Evolutionary conservation across 2,329 filamentous ascomycete genomes (phyloP).

Genomic region (Xylaria sp.): DNA sequence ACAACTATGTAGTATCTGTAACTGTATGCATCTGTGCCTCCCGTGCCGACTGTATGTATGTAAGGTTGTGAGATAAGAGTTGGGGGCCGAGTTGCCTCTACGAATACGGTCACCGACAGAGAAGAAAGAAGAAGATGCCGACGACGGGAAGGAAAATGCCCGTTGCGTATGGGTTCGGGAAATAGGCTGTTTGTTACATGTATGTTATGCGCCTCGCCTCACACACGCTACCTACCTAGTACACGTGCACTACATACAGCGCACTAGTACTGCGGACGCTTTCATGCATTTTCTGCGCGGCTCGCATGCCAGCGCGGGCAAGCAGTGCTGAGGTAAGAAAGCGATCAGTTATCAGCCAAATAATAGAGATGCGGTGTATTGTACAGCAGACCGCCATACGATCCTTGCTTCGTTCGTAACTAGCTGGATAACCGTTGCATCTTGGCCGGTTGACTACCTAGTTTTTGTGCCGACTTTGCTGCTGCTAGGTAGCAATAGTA

Average conservation of each 20-base stretch:
- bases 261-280: too few relatives aligned
- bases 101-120: background rate
- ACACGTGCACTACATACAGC: background rate
- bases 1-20: too few relatives aligned
- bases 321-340: background rate
- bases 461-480: too few relatives aligned
- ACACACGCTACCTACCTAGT: background rate
- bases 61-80: too few relatives aligned
- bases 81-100: too few relatives aligned
- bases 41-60: background rate
- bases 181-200: background rate
- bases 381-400: background rate
- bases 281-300: background rate
- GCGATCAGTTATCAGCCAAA: background rate
- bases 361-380: background rate
- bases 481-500: too few relatives aligned
- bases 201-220: background rate
- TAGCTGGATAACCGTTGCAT: too few relatives aligned
- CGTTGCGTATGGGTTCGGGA: background rate
- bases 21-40: constrained; percentile 12
- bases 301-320: background rate
- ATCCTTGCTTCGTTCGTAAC: too few relatives aligned
- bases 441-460: too few relatives aligned
- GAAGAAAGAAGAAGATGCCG: background rate
- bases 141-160: background rate